These are phyloP conservation scores for Domatiomyces globalis DNA, from an alignment of 2,329 filamentous ascomycete genomes.

Conservation along the genomic window DNA sequence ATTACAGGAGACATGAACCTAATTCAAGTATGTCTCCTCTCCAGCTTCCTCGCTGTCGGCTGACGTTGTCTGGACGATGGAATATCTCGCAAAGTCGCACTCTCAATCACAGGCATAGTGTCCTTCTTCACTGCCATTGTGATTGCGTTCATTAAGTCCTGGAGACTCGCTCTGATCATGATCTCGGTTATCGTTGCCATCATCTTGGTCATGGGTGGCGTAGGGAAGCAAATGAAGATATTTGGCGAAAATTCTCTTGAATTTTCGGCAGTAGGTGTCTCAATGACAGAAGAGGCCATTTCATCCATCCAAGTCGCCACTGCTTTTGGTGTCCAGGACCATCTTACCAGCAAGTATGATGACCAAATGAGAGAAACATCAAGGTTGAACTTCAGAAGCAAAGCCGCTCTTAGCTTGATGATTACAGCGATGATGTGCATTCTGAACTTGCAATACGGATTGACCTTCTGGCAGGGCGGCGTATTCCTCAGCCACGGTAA, in stretches of 20 bases:
- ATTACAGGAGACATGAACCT: slow-evolving; percentile 87
- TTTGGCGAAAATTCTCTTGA: slow-evolving; percentile 47
- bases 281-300: slow-evolving; percentile 37
- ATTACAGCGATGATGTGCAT: slow-evolving; percentile 64
- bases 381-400: slow-evolving; percentile 25
- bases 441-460: slow-evolving; percentile 68
- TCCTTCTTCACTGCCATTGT: slow-evolving; percentile 27
- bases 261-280: slow-evolving; percentile 49
- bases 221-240: slow-evolving; percentile 19
- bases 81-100: slow-evolving; percentile 15
- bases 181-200: slow-evolving; percentile 35
- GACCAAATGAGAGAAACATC: slow-evolving; percentile 29
- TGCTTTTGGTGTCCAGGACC: slow-evolving; percentile 33
- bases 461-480: slow-evolving; percentile 33
- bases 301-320: slow-evolving; percentile 35
- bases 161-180: slow-evolving; percentile 32
- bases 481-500: slow-evolving; percentile 22
- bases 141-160: slow-evolving; percentile 26
- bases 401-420: slow-evolving; percentile 46
- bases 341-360: slow-evolving; percentile 31
- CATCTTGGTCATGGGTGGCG: slow-evolving; percentile 13
- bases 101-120: slow-evolving; percentile 21
- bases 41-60: no score
- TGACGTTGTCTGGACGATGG: slow-evolving; percentile 7
- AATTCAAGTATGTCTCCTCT: slow-evolving; percentile 58